Evolutionary conservation across 2,329 filamentous ascomycete genomes (phyloP), one percentile per base, ranked within the genome.

Genomic region (Fusarium lateritium): DNA sequence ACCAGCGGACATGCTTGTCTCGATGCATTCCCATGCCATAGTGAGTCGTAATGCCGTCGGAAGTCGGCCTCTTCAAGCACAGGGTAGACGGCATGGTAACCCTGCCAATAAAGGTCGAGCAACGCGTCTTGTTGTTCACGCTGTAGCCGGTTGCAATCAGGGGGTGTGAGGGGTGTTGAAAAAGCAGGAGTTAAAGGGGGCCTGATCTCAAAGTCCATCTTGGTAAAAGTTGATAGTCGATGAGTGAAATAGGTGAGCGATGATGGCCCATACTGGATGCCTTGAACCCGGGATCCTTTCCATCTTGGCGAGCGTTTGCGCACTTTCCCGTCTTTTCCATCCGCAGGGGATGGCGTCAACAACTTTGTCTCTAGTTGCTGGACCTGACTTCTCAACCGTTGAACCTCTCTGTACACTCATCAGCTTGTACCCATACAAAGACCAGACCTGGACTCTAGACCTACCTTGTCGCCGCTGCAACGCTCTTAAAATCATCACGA

Each of bases 1-100:
- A 85, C 83, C 4, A 87, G 73, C 1, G 85, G 81, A 1, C 84
- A 87, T 2, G 82, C 76, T 47, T 79, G 79, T 15, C 85, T 79
- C 8, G 54, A 59, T 2, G 45, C 31, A 13, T 54, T 26, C 8
- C 21, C 50, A 6, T 63, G 55, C 72, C 73, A 75, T 7, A 75
- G 63, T 1, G 69, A 71, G 6, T 56, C 56, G 17, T 75, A 75
- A 38, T 73, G 73, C n/a, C 28, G 49, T 17, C 72, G 71, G 17
- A 75, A 75, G 8, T 55, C 21, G 10, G 52, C 22, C 36, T 75
- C 73, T 11, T 75, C 64, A 2, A 75, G 40, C 6, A 86, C 79
- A 3, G 80, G 81, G 46, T 77, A 77, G 1, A 79, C 71, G 5
- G 74, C 76, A 54, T 86, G 81, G 56, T 82, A 83, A 0, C 80